phyloP scores from a whole-genome alignment of 2,329 filamentous ascomycete species.

The Aspergillus pseudotamarii region DNA sequence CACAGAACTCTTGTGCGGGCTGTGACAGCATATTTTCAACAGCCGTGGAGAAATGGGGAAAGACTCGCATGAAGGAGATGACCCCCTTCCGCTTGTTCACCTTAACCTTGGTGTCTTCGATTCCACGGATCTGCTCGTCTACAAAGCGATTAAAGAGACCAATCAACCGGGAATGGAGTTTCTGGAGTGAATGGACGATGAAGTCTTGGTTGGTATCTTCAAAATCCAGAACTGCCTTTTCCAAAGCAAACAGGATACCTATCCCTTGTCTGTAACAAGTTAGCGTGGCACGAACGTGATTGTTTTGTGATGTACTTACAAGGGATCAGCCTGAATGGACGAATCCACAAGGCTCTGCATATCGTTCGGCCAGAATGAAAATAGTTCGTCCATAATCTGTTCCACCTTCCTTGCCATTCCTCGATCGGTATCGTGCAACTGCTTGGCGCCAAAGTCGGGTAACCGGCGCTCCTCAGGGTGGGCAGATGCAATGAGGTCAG shows the following conservation, averaged over 20 bases:
- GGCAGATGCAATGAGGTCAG: constrained; percentile 71
- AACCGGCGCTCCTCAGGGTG: constrained; percentile 70
- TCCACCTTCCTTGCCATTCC: constrained; percentile 81
- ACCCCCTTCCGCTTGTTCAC: constrained; percentile 98
- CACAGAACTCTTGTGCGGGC: constrained; percentile 57
- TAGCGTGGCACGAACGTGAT: constrained; percentile 25
- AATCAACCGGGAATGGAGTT: constrained; percentile 73
- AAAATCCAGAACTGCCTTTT: constrained; percentile 76
- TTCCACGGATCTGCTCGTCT: constrained; percentile 91
- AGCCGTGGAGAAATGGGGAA: constrained; percentile 80
- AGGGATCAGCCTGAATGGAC: constrained; percentile 75
- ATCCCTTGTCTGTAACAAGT: constrained; percentile 71
- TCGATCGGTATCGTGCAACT: constrained; percentile 85
- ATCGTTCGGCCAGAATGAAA: constrained; percentile 77
- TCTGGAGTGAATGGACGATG: constrained; percentile 76
- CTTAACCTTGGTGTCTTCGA: constrained; percentile 98
- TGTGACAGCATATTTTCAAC: constrained; percentile 80
- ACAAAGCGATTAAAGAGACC: constrained; percentile 84
- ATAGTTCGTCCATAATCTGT: constrained; percentile 87
- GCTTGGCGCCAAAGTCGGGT: constrained; percentile 71
- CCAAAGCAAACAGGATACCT: constrained; percentile 78
- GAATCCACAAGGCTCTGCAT: constrained; percentile 81
- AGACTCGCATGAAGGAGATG: constrained; percentile 91
- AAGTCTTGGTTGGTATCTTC: constrained; percentile 94
- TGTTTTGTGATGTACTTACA: constrained; percentile 60